These are phyloP conservation scores for Trichoderma atroviride DNA, from an alignment of 2,329 filamentous ascomycete genomes.

Conservation along the genomic window DNA sequence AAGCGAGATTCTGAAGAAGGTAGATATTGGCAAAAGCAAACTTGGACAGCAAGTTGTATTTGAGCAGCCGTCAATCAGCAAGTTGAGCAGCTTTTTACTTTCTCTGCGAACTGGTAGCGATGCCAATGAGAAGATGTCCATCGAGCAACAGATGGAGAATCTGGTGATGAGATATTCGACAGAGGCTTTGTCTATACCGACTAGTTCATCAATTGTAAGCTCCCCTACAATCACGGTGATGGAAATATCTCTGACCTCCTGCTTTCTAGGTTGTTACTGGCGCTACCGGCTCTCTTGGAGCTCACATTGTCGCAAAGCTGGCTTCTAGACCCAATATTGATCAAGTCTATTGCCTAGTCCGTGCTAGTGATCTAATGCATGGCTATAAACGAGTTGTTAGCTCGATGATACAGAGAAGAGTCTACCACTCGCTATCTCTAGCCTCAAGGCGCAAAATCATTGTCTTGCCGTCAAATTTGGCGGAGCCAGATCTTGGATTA, in stretches of 20 bases:
- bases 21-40: conserved; percentile 37
- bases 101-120: background rate
- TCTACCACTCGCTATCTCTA: background rate
- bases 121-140: background rate
- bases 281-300: conserved; percentile 65
- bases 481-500: conserved; percentile 8
- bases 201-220: background rate
- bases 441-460: conserved; percentile 43
- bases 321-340: conserved; percentile 58
- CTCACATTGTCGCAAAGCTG: conserved; percentile 62
- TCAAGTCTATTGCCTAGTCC: conserved; percentile 55
- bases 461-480: conserved; percentile 44
- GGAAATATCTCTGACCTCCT: background rate
- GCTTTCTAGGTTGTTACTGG: conserved; percentile 49
- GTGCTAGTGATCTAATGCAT: conserved; percentile 39
- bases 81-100: conserved; percentile 43
- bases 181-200: background rate
- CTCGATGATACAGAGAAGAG: conserved; percentile 20
- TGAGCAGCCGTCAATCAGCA: conserved; percentile 33
- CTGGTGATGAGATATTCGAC: conserved; percentile 2
- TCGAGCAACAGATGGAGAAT: conserved; percentile 1
- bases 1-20: conserved; percentile 32
- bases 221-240: accelerated
- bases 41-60: conserved; percentile 13
- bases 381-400: background rate